These are phyloP conservation scores for Silene noctiflora DNA, from an alignment of 179 eudicot species.

Conservation along the genomic window DNA sequence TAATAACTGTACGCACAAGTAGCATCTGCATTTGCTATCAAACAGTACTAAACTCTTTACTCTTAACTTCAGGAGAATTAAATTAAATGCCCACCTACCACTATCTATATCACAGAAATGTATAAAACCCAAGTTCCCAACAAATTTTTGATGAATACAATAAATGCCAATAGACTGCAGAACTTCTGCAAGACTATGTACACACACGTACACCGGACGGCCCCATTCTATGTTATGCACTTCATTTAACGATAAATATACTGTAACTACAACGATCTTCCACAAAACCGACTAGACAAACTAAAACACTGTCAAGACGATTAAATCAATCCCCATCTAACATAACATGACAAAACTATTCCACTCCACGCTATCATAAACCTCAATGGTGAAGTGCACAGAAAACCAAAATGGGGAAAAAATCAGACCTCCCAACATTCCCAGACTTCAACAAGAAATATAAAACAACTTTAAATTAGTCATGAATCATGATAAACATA, in stretches of 20 bases:
- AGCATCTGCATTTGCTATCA: neutral
- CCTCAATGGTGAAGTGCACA: conserved; percentile 7
- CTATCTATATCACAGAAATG: conserved; percentile 12
- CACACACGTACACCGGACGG: no score
- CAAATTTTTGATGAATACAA: conserved; percentile 13
- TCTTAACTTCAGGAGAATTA: conserved; percentile 1
- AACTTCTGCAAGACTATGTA: neutral
- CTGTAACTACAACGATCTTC: no score
- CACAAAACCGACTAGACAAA: no score
- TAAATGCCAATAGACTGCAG: conserved; percentile 14
- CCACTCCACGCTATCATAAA: neutral
- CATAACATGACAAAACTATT: no score
- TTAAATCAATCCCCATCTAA: no score
- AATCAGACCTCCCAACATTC: no score
- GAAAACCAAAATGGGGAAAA: conserved; percentile 13
- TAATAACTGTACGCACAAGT: neutral
- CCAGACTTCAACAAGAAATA: no score
- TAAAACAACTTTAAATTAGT: neutral
- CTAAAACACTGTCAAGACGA: no score
- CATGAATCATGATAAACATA: neutral
- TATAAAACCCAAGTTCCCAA: conserved; percentile 4
- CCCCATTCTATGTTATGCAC: no score
- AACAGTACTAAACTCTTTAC: neutral
- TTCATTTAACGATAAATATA: no score
- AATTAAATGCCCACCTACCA: conserved; percentile 28